Percentiles rank a stretch among this genome's conserved stretches.
phyloP scores from a whole-genome alignment of 2,329 filamentous ascomycete species.

The Pyrenochaeta sp. region DNA sequence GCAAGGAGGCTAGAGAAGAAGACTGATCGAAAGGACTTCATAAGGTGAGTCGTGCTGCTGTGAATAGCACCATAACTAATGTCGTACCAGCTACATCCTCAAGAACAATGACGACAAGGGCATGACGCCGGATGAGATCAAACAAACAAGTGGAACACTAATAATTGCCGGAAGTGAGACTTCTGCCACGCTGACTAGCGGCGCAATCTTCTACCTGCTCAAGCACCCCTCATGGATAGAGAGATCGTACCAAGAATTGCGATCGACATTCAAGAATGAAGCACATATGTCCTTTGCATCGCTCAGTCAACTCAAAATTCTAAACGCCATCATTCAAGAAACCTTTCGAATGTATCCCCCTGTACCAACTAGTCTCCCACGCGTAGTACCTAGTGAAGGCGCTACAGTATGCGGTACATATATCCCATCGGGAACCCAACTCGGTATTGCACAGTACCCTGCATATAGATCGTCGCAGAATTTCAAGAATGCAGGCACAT shows the following conservation, averaged over 20 bases:
- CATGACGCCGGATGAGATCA: slow-evolving; percentile 42
- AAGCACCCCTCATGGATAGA: slow-evolving; percentile 15
- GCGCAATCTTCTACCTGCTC: slow-evolving; percentile 23
- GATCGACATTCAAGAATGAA: slow-evolving; percentile 17
- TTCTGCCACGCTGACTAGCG: slow-evolving; percentile 37
- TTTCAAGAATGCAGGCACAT: slow-evolving; percentile 20
- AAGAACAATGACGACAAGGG: slow-evolving; percentile 25
- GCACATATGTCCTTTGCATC: slow-evolving; percentile 21
- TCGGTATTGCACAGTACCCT: slow-evolving; percentile 24
- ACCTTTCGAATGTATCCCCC: slow-evolving; percentile 30
- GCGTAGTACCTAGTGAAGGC: slow-evolving; percentile 9
- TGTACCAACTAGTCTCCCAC: slow-evolving; percentile 16
- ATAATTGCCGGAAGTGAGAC: slow-evolving; percentile 53
- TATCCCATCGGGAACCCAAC: slow-evolving; percentile 14
- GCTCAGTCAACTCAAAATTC: slow-evolving; percentile 14
- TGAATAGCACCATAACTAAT: background rate
- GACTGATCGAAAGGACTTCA: slow-evolving; percentile 28
- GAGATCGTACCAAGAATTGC: slow-evolving; percentile 20
- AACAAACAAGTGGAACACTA: slow-evolving; percentile 41
- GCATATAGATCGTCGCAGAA: slow-evolving; percentile 17
- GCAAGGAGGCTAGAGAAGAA: slow-evolving; percentile 17
- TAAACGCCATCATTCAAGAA: slow-evolving; percentile 30
- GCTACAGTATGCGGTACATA: slow-evolving; percentile 19
- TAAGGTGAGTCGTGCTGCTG: slow-evolving; percentile 9
- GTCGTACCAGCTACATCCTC: slow-evolving; percentile 17